Conservation (phyloP, 2,329 filamentous ascomycete species). For the Microdochium paspali region DNA sequence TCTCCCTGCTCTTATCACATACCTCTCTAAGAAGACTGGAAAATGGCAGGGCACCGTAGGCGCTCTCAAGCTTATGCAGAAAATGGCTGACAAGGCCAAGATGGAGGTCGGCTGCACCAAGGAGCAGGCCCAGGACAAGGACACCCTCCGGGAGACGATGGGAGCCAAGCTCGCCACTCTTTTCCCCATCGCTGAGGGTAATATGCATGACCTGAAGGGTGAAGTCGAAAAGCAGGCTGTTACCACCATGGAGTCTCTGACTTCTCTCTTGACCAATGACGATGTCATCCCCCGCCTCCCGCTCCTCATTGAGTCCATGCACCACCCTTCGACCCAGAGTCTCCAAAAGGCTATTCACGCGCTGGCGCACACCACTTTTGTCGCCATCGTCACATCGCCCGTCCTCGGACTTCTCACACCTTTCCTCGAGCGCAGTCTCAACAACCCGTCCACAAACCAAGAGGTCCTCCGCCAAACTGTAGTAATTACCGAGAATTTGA, state of each 20-base stretch:
- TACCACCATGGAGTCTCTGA: slow-evolving; percentile 85
- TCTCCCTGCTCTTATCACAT: slow-evolving; percentile 64
- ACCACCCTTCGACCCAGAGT: slow-evolving; percentile 80
- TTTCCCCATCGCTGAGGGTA: slow-evolving; percentile 83
- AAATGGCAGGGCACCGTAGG: slow-evolving; percentile 98
- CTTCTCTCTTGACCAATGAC: slow-evolving; percentile 87
- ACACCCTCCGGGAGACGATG: slow-evolving; percentile 83
- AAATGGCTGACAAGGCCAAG: slow-evolving; percentile 92
- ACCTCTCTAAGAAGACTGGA: slow-evolving; percentile 73
- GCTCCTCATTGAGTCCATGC: slow-evolving; percentile 88
- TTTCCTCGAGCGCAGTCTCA: slow-evolving; percentile 86
- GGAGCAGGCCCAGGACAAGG: slow-evolving; percentile 80
- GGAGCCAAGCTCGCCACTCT: slow-evolving; percentile 76
- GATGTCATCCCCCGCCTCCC: slow-evolving; percentile 90
- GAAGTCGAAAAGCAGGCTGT: slow-evolving; percentile 86
- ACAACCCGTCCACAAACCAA: slow-evolving; percentile 82
- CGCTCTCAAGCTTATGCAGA: slow-evolving; percentile 74
- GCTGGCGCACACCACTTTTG: slow-evolving; percentile 95
- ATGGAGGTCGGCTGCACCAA: slow-evolving; percentile 67
- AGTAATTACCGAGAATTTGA: slow-evolving; percentile 95
- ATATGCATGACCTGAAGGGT: slow-evolving; percentile 93
- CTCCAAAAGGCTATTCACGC: slow-evolving; percentile 95
- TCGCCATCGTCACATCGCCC: slow-evolving; percentile 89
- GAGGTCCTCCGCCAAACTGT: slow-evolving; percentile 94
- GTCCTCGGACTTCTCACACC: slow-evolving; percentile 91